phyloP scores from a whole-genome alignment of 192 early-diverging fungal species.

The Gamsiella multidivaricata region DNA sequence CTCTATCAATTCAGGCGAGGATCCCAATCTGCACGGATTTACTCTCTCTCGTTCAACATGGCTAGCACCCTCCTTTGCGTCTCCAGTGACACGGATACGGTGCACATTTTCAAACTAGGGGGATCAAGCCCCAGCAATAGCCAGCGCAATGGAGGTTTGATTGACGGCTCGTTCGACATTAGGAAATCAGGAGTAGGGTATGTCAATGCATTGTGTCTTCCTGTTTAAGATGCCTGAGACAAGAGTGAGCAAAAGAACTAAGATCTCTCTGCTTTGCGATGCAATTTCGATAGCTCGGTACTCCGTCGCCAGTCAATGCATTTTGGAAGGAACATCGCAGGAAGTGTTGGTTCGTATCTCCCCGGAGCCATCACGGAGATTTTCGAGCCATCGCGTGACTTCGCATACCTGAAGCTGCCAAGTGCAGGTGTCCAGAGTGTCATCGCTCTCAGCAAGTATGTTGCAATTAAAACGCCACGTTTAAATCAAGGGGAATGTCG shows the following conservation, averaged over 20 bases:
- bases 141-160: constrained; percentile 21
- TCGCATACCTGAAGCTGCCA: constrained; percentile 92
- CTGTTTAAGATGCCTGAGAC: neutral
- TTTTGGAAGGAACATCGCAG: constrained; percentile 75
- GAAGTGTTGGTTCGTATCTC: constrained; percentile 85
- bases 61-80: constrained; percentile 78
- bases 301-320: constrained; percentile 69
- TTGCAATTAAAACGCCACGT: no score
- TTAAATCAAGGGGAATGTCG: no score
- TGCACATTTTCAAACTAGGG: constrained; percentile 88
- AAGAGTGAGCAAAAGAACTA: no score
- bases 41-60: constrained; percentile 89
- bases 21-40: constrained; percentile 91
- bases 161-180: constrained; percentile 17
- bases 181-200: constrained; percentile 39
- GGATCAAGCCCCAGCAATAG: constrained; percentile 24
- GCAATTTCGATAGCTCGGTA: constrained; percentile 51
- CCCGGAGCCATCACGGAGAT: constrained; percentile 91
- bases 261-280: neutral
- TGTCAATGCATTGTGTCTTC: neutral
- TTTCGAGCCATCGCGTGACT: constrained; percentile 95
- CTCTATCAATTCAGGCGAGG: constrained; percentile 95
- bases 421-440: constrained; percentile 78
- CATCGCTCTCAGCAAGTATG: constrained; percentile 77
- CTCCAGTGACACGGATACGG: constrained; percentile 93